Evolutionary conservation across 441 rosid genomes (phyloP).

Genomic region (Croton setiger): DNA sequence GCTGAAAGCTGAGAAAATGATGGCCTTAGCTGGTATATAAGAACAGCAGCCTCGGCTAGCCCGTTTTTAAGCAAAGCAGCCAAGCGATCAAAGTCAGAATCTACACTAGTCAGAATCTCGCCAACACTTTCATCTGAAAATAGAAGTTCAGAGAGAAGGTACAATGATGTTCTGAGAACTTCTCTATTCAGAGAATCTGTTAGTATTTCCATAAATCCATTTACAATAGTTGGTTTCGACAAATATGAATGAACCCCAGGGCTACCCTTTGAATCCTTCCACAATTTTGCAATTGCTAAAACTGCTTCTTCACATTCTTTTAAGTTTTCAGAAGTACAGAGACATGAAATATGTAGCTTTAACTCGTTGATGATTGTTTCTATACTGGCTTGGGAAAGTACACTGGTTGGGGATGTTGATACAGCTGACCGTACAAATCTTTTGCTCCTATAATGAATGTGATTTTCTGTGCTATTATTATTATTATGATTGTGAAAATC

Average conservation of each 20-base stretch:
- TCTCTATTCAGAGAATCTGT: constrained; percentile 55
- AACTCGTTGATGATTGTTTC: constrained; percentile 50
- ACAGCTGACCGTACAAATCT: constrained; percentile 31
- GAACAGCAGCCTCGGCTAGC: constrained; percentile 54
- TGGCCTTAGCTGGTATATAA: constrained; percentile 54
- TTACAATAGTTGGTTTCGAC: constrained; percentile 44
- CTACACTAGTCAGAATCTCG: constrained; percentile 50
- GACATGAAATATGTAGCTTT: constrained; percentile 46
- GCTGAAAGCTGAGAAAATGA: constrained; percentile 46
- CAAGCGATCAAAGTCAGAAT: constrained; percentile 60
- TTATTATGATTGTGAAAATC: constrained; percentile 13
- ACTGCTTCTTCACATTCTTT: constrained; percentile 63
- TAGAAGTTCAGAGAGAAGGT: constrained; percentile 48
- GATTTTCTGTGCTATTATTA: constrained; percentile 23
- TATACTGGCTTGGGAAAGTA: constrained; percentile 51
- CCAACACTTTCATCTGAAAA: constrained; percentile 42
- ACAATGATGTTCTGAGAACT: constrained; percentile 44
- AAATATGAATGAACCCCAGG: constrained; percentile 49
- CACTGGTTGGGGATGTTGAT: constrained; percentile 60
- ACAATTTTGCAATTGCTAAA: constrained; percentile 42
- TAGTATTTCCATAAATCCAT: constrained; percentile 56
- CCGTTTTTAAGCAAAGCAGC: constrained; percentile 62
- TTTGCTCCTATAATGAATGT: constrained; percentile 28
- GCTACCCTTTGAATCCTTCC: constrained; percentile 61
- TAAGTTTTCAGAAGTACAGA: constrained; percentile 58